Evolutionary conservation across 1,284 basidiomycete species (phyloP).

Genomic region (Cryptococcus sp.): DNA sequence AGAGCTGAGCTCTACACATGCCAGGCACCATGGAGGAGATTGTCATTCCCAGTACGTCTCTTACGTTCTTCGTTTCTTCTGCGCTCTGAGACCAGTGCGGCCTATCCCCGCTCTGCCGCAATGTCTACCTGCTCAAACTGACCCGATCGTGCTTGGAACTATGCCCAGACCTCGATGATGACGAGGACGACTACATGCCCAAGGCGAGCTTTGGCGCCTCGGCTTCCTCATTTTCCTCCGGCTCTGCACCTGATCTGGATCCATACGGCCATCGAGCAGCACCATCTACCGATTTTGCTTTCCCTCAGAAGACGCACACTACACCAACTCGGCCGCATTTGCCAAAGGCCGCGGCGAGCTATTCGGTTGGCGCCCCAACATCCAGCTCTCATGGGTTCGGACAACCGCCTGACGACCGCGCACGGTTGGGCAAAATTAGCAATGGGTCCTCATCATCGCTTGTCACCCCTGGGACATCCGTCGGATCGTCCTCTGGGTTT

Average conservation of each 20-base stretch:
- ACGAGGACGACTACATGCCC: constrained; percentile 44
- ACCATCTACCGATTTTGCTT: constrained; percentile 26
- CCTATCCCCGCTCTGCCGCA: background rate
- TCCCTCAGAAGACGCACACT: constrained; percentile 15
- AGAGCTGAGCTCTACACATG: background rate
- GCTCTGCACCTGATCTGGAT: constrained; percentile 25
- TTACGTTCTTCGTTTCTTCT: background rate
- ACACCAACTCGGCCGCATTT: constrained; percentile 33
- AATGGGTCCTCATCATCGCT: constrained; percentile 55
- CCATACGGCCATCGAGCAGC: constrained; percentile 33
- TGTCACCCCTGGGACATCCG: constrained; percentile 30
- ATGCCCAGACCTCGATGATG: constrained; percentile 44
- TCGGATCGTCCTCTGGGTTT: constrained; percentile 30
- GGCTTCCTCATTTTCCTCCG: constrained; percentile 12
- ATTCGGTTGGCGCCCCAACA: constrained; percentile 19
- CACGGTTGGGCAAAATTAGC: constrained; percentile 42
- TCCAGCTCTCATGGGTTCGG: constrained; percentile 13
- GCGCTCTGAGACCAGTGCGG: background rate
- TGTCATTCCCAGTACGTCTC: constrained; percentile 46
- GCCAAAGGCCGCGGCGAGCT: constrained; percentile 28
- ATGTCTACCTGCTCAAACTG: background rate
- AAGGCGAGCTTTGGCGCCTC: constrained; percentile 27
- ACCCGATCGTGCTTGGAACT: background rate
- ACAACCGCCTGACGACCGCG: constrained; percentile 15
- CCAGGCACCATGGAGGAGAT: constrained; percentile 37